phyloP scores from a whole-genome alignment of 2,329 filamentous ascomycete genomes.

The Pleurostoma richardsiae region DNA sequence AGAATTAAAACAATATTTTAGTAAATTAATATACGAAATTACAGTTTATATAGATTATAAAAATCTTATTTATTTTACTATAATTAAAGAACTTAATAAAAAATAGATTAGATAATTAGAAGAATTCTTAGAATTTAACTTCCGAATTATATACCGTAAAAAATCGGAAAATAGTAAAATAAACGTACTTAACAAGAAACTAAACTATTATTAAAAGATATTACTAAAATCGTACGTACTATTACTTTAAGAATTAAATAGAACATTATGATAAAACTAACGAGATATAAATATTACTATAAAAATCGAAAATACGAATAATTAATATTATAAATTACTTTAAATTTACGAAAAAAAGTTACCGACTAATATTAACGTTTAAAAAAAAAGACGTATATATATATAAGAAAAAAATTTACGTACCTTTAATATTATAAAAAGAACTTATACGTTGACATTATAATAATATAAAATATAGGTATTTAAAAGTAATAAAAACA shows the following conservation, averaged over 20 bases:
- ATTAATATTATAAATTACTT: not conserved
- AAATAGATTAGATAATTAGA: constrained; percentile 17
- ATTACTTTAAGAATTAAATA: not conserved
- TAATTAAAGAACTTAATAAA: constrained; percentile 15
- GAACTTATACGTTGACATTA: not conserved
- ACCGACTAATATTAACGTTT: not conserved
- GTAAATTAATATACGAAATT: constrained; percentile 6
- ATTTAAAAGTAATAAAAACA: not conserved
- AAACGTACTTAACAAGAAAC: constrained; percentile 10
- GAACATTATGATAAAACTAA: not conserved
- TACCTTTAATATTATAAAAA: not conserved
- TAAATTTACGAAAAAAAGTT: not conserved
- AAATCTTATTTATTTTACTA: constrained; percentile 21
- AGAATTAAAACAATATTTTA: constrained; percentile 17
- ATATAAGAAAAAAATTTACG: not conserved
- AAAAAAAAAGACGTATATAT: not conserved
- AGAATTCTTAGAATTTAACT: constrained; percentile 14
- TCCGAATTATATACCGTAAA: constrained; percentile 16
- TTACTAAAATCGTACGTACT: not conserved
- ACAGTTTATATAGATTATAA: constrained; percentile 15
- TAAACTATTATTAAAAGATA: not conserved
- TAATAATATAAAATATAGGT: not conserved
- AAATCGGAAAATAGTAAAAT: constrained; percentile 8
- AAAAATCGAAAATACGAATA: not conserved
- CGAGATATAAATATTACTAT: not conserved